A percentile compares a stretch with the other conserved stretches of the same genome.
phyloP scores from a whole-genome alignment of 2,329 filamentous ascomycete genomes.

The Epichloe gansuensis region DNA sequence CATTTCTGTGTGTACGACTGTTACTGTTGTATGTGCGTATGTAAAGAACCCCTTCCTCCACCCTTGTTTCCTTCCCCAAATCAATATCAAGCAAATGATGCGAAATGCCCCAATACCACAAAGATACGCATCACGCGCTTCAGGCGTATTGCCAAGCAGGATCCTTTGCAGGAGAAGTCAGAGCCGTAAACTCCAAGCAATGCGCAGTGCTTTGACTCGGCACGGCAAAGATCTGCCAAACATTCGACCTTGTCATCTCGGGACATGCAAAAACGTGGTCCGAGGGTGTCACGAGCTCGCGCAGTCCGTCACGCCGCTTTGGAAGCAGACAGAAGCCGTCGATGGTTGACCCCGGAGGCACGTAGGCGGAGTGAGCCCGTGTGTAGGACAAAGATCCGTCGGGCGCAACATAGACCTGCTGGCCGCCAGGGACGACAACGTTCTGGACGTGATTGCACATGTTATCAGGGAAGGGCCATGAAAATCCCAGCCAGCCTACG shows the following conservation, averaged over 20 bases:
- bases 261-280: neutral
- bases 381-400: neutral
- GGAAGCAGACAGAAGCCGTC: neutral
- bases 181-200: too few species aligned
- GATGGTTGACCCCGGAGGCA: neutral
- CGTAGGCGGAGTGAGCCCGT: neutral
- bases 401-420: neutral
- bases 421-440: constrained; percentile 1
- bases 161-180: too few species aligned
- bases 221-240: neutral
- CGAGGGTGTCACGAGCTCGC: neutral
- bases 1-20: too few species aligned
- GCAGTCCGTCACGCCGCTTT: neutral
- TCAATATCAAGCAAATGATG: too few species aligned
- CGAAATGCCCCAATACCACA: too few species aligned
- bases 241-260: neutral
- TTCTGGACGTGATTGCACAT: constrained; percentile 12
- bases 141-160: too few species aligned
- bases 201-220: too few species aligned
- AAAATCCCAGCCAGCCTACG: too few species aligned
- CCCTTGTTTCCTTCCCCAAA: too few species aligned
- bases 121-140: too few species aligned
- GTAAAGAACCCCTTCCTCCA: too few species aligned
- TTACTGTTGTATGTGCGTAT: too few species aligned
- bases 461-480: neutral